Evolutionary conservation across 257 asterid genomes (phyloP).

Genomic region (Salvia hispanica): DNA sequence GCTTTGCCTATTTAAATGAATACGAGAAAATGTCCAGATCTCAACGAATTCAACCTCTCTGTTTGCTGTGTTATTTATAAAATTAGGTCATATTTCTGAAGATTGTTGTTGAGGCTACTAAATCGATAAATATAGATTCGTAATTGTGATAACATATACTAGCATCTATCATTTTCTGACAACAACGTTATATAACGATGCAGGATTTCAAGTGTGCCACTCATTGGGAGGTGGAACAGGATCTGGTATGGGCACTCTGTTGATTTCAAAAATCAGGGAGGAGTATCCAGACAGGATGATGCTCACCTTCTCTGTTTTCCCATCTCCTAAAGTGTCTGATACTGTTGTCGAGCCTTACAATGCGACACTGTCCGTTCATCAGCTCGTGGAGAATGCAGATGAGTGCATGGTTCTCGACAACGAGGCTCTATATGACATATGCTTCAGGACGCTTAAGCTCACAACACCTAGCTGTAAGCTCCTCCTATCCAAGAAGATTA

Average conservation of each 20-base stretch:
- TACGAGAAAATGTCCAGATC: neutral
- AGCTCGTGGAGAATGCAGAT: conserved; percentile 43
- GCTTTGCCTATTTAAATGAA: neutral
- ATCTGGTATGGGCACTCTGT: conserved; percentile 40
- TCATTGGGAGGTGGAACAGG: conserved; percentile 46
- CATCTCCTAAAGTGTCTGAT: conserved; percentile 41
- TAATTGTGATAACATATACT: too few relatives aligned
- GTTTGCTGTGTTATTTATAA: neutral
- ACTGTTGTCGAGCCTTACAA: conserved; percentile 45
- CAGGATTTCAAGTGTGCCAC: conserved; percentile 45
- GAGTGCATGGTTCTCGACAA: conserved; percentile 41
- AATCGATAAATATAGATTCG: neutral
- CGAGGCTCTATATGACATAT: conserved; percentile 34
- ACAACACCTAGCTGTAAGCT: conserved; percentile 42
- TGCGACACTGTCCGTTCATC: conserved; percentile 41
- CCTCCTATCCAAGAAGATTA: neutral
- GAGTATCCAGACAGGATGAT: conserved; percentile 46
- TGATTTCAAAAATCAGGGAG: conserved; percentile 41
- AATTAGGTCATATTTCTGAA: too few relatives aligned
- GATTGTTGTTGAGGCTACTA: neutral
- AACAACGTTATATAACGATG: neutral
- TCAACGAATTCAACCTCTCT: neutral
- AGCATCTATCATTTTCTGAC: neutral
- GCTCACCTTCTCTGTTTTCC: conserved; percentile 43
- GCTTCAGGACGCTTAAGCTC: conserved; percentile 36